A percentile compares a stretch with the other conserved stretches of the same genome.
phyloP scores from a whole-genome alignment of 345 rosid genomes.

The Streptanthus diversifolius region DNA sequence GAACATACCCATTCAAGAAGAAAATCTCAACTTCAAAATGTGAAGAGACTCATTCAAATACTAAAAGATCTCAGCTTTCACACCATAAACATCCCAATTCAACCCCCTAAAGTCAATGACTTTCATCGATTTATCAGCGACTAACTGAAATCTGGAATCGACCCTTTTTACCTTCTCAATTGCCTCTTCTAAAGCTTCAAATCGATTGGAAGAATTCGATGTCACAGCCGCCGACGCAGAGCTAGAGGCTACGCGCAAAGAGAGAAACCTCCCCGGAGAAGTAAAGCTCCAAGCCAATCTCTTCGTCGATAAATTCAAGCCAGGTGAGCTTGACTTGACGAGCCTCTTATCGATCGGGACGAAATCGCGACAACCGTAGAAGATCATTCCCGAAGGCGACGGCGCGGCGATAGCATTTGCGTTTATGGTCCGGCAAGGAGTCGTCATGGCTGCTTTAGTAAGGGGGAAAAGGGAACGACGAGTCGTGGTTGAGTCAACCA shows the following conservation, averaged over 20 bases:
- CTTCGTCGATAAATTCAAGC: slow-evolving; percentile 21
- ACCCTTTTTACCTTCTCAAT: slow-evolving; percentile 57
- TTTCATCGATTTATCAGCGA: not conserved
- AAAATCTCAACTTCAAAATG: not conserved
- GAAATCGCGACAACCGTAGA: not conserved
- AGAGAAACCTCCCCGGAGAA: not conserved
- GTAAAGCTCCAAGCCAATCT: not conserved
- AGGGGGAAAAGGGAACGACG: not conserved
- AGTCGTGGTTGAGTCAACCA: slow-evolving; percentile 9
- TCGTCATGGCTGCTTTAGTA: not conserved
- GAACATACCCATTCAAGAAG: not conserved
- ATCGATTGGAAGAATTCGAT: slow-evolving; percentile 24
- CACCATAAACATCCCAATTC: not conserved
- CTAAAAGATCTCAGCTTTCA: not conserved
- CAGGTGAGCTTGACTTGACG: slow-evolving; percentile 10
- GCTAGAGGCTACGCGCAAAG: slow-evolving; percentile 24
- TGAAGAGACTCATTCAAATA: not conserved
- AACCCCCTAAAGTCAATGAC: not conserved
- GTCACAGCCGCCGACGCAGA: slow-evolving; percentile 33
- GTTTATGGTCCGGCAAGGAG: slow-evolving; percentile 23
- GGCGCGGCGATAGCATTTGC: slow-evolving; percentile 24
- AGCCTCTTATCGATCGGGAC: slow-evolving; percentile 4
- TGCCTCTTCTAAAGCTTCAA: slow-evolving; percentile 48
- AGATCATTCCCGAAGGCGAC: slow-evolving; percentile 8
- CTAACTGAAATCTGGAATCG: not conserved